Conservation (phyloP, 2,329 filamentous ascomycete species). For the Botrytis fragariae region DNA sequence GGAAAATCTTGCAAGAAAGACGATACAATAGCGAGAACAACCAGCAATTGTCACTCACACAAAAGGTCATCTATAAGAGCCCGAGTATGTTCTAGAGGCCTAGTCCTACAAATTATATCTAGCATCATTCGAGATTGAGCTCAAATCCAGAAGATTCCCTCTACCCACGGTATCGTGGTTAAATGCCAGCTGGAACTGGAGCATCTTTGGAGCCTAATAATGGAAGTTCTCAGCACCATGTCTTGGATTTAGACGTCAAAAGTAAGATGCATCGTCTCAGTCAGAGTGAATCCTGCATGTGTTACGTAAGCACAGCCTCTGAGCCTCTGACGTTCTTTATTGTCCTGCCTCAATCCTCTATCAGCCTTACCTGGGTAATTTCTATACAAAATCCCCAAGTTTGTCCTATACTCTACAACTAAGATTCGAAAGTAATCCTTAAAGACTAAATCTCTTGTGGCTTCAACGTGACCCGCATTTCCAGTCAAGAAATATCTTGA, state of each 20-base stretch:
- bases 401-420: no score
- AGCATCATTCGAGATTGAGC: not conserved
- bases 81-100: not conserved
- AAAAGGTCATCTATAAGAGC: not conserved
- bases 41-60: not conserved
- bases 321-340: not conserved
- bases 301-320: conserved; percentile 1
- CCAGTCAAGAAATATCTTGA: not conserved
- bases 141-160: not conserved
- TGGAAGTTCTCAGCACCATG: not conserved
- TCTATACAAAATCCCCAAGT: not conserved
- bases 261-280: not conserved
- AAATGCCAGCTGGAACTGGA: not conserved
- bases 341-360: not conserved
- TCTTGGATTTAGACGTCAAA: not conserved
- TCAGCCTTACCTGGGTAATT: not conserved
- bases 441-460: not conserved
- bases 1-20: not conserved
- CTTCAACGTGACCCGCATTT: not conserved
- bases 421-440: no score
- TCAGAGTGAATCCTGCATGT: not conserved
- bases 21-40: not conserved
- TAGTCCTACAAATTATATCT: not conserved
- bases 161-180: not conserved
- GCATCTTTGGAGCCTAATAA: not conserved